phyloP scores from a whole-genome alignment of 257 asterid genomes.

The Rauvolfia tetraphylla region DNA sequence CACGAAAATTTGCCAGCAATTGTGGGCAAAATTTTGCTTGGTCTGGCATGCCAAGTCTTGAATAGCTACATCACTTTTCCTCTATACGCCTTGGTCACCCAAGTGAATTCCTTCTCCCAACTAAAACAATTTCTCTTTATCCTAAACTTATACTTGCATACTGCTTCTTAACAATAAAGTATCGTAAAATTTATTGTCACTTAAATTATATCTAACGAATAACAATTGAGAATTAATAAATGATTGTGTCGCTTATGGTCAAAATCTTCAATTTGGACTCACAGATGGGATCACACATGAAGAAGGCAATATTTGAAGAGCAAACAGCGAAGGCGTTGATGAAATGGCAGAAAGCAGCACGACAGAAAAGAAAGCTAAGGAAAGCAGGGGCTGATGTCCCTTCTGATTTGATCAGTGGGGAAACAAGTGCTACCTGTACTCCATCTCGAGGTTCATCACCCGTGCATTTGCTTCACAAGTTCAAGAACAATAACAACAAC shows the following conservation, averaged over 20 bases:
- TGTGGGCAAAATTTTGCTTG: slow-evolving; percentile 49
- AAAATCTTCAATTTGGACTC: too few species aligned
- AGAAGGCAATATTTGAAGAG: slow-evolving; percentile 60
- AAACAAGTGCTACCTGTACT: slow-evolving; percentile 7
- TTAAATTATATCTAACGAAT: too few species aligned
- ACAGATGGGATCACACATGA: slow-evolving; percentile 69
- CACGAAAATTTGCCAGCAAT: slow-evolving; percentile 46
- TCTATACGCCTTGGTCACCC: slow-evolving; percentile 56
- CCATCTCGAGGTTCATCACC: slow-evolving; percentile 34
- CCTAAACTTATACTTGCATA: too few species aligned
- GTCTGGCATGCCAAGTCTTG: slow-evolving; percentile 49
- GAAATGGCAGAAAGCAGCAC: slow-evolving; percentile 60
- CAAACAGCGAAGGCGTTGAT: slow-evolving; percentile 60
- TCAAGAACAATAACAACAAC: not conserved
- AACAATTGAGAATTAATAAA: too few species aligned
- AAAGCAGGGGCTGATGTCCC: slow-evolving; percentile 14
- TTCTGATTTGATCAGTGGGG: not conserved
- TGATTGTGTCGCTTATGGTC: too few species aligned
- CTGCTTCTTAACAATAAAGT: too few species aligned
- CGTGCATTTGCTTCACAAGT: slow-evolving; percentile 45
- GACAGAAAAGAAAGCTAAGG: slow-evolving; percentile 39
- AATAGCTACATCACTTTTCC: slow-evolving; percentile 67
- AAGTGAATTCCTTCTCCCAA: slow-evolving; percentile 27
- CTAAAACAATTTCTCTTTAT: too few species aligned
- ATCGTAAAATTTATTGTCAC: too few species aligned